Conservation (phyloP, 176 grass and related monocot species). For the Oryza meyeriana region DNA sequence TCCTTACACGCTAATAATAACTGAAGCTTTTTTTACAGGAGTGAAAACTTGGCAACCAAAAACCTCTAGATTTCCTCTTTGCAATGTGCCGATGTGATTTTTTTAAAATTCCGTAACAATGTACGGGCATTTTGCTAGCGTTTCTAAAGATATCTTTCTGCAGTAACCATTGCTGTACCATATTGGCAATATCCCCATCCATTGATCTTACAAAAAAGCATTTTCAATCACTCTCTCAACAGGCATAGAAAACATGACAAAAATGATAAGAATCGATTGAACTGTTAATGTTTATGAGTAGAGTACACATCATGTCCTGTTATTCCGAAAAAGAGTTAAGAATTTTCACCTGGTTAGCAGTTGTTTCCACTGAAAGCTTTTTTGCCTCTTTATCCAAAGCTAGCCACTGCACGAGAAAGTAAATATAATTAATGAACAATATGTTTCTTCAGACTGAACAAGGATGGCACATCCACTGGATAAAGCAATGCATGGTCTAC, state of each 20-base stretch:
- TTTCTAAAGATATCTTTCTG: neutral
- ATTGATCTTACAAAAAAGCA: neutral
- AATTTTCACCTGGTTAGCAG: conserved; percentile 84
- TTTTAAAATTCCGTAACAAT: no score
- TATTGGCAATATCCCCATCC: neutral
- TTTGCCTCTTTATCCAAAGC: conserved; percentile 90
- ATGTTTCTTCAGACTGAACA: conserved; percentile 2
- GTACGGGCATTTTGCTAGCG: no score
- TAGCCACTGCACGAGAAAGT: conserved; percentile 63
- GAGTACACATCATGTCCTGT: neutral
- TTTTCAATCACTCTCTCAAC: conserved; percentile 4
- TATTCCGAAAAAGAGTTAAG: neutral
- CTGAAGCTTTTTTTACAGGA: no score
- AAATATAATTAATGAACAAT: conserved; percentile 14
- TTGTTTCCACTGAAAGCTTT: conserved; percentile 91
- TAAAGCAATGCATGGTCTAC: conserved; percentile 30
- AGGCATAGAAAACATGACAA: neutral
- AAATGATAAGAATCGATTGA: neutral
- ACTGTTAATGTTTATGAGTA: neutral
- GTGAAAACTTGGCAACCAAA: no score
- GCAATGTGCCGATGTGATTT: no score
- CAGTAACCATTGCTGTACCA: neutral
- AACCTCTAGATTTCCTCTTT: no score
- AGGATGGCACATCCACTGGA: neutral
- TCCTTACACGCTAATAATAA: no score